Conservation (phyloP, 352 stramenopile species). For the Phytophthora gonapodyides region DNA sequence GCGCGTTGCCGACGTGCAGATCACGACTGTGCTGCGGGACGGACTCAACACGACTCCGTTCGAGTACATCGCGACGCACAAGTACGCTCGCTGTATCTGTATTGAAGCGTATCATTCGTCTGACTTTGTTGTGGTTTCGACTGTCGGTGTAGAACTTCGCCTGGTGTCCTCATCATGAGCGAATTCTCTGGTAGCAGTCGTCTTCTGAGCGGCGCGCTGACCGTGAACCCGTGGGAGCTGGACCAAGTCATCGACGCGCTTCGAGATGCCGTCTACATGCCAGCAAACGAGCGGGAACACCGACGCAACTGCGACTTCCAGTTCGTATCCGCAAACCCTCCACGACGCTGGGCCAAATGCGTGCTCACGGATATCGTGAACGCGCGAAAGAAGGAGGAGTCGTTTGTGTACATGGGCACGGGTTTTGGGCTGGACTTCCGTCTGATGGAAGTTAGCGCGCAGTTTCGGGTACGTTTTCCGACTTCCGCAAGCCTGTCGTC, state of each 20-base stretch:
- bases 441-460: conserved; percentile 94
- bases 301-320: conserved; percentile 79
- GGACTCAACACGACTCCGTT: conserved; percentile 84
- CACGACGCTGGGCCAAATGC: conserved; percentile 72
- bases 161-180: conserved; percentile 95
- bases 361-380: conserved; percentile 81
- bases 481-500: not conserved
- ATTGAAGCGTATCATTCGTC: not conserved
- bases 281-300: conserved; percentile 68
- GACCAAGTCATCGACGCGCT: conserved; percentile 77
- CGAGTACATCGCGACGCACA: conserved; percentile 83
- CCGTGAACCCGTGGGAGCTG: conserved; percentile 98
- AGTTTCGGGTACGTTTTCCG: conserved; percentile 77
- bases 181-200: conserved; percentile 97
- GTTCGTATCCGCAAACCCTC: conserved; percentile 71
- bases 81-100: conserved; percentile 35
- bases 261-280: conserved; percentile 77
- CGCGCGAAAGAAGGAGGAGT: conserved; percentile 78
- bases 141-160: conserved; percentile 44
- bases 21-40: conserved; percentile 76
- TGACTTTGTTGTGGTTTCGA: not conserved
- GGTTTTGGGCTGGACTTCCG: conserved; percentile 97
- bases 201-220: conserved; percentile 94
- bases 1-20: conserved; percentile 75
- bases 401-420: conserved; percentile 88